Conservation (phyloP, 345 rosid species). For the Arabis alpina region DNA sequence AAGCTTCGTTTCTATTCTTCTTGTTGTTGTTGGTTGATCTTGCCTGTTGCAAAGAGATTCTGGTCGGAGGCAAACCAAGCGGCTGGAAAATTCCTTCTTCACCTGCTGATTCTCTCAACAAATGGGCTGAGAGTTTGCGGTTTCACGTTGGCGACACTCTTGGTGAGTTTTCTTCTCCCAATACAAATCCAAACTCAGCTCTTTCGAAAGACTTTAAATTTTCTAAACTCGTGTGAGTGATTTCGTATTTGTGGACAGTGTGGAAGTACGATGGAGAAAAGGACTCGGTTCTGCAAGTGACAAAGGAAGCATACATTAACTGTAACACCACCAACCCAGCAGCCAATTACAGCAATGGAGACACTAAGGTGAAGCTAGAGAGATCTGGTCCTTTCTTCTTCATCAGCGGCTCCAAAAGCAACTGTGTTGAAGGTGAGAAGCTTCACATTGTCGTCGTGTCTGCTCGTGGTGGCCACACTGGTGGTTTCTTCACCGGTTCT, state of each 20-base stretch:
- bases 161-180: conserved; percentile 40
- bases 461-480: conserved; percentile 32
- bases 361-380: conserved; percentile 45
- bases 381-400: conserved; percentile 45
- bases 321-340: conserved; percentile 46
- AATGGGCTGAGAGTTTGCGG: conserved; percentile 72
- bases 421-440: conserved; percentile 45
- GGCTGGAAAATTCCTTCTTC: conserved; percentile 71
- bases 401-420: conserved; percentile 46
- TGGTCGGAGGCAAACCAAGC: conserved; percentile 58
- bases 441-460: conserved; percentile 42
- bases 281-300: conserved; percentile 52
- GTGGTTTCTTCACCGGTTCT: conserved; percentile 39
- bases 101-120: conserved; percentile 69
- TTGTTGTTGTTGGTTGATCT: conserved; percentile 34
- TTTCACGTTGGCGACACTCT: conserved; percentile 69
- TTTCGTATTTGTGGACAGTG: conserved; percentile 39
- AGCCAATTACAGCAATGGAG: conserved; percentile 38
- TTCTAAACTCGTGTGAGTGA: neutral
- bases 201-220: neutral
- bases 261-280: conserved; percentile 71
- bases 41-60: conserved; percentile 49
- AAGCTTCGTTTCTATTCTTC: conserved; percentile 33
- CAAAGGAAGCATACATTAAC: conserved; percentile 40
- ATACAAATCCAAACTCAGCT: neutral